Conservation (phyloP, 352 stramenopile species). For the Phytophthora kernoviae region DNA sequence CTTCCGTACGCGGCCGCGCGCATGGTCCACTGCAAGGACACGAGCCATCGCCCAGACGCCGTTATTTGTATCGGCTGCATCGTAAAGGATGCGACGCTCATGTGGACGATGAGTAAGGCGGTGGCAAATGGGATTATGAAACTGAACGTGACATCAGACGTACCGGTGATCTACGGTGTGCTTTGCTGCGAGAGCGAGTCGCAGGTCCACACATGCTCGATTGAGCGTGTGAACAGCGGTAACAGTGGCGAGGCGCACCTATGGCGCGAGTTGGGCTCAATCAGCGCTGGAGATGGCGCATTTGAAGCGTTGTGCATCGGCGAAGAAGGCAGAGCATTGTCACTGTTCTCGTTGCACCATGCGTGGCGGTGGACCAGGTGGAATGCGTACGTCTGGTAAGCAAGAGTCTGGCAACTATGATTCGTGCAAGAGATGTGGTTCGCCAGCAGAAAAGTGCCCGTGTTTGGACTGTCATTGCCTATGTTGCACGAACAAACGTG, state of each 20-base stretch:
- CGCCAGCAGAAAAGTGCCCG: slow-evolving; percentile 22
- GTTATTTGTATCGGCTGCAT: slow-evolving; percentile 96
- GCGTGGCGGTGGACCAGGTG: slow-evolving; percentile 20
- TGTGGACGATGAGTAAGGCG: slow-evolving; percentile 98
- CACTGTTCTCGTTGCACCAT: slow-evolving; percentile 25
- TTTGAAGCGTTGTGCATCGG: slow-evolving; percentile 57
- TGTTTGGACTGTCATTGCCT: slow-evolving; percentile 45
- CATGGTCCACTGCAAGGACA: slow-evolving; percentile 68
- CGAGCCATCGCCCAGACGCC: slow-evolving; percentile 87
- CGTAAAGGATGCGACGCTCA: slow-evolving; percentile 95
- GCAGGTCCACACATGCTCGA: slow-evolving; percentile 89
- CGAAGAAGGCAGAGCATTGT: slow-evolving; percentile 45
- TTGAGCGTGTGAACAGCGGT: slow-evolving; percentile 30
- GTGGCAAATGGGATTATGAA: slow-evolving; percentile 96
- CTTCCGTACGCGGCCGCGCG: slow-evolving; percentile 92
- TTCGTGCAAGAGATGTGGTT: slow-evolving; percentile 32
- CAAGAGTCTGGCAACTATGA: slow-evolving; percentile 18
- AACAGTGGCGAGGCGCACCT: slow-evolving; percentile 46
- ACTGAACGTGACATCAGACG: slow-evolving; percentile 92
- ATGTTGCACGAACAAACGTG: slow-evolving; percentile 29
- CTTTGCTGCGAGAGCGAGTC: slow-evolving; percentile 93
- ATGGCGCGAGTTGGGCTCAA: slow-evolving; percentile 65
- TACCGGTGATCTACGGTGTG: slow-evolving; percentile 87
- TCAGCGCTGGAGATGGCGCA: slow-evolving; percentile 90
- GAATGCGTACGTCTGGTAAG: slow-evolving; percentile 15